phyloP scores from a whole-genome alignment of 1,139 yeast genomes.

The Pichia sp. region DNA sequence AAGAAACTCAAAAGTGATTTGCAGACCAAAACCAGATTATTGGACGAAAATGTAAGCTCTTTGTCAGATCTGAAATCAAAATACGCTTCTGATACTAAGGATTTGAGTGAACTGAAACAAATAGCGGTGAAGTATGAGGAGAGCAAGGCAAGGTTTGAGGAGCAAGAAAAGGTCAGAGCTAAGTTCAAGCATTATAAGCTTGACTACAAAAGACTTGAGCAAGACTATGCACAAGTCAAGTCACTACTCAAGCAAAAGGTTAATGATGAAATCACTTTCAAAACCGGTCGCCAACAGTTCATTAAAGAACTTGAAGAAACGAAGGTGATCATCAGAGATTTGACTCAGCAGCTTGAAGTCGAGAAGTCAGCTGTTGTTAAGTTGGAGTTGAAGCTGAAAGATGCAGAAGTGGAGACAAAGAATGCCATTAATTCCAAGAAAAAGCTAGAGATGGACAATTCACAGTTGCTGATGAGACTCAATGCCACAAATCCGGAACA shows the following conservation, averaged over 20 bases:
- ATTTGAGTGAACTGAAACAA: neutral
- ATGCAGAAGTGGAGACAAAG: slow-evolving; percentile 36
- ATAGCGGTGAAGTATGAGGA: slow-evolving; percentile 13
- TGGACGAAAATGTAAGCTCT: neutral
- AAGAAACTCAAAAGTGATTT: slow-evolving; percentile 1
- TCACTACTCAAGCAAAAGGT: slow-evolving; percentile 31
- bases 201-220: slow-evolving; percentile 32
- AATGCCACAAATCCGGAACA: slow-evolving; percentile 34
- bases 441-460: slow-evolving; percentile 24
- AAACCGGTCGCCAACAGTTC: slow-evolving; percentile 33
- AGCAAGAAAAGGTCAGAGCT: slow-evolving; percentile 19
- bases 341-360: slow-evolving; percentile 23
- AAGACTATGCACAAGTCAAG: too few species aligned
- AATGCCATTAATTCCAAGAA: slow-evolving; percentile 27
- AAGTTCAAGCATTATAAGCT: slow-evolving; percentile 32
- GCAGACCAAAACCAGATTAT: neutral
- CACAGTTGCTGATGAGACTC: slow-evolving; percentile 25
- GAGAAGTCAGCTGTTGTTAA: slow-evolving; percentile 20
- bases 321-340: slow-evolving; percentile 20
- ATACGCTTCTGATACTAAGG: neutral
- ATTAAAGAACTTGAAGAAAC: slow-evolving; percentile 29
- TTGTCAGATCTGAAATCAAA: slow-evolving; percentile 1
- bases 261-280: slow-evolving; percentile 34
- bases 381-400: slow-evolving; percentile 18
- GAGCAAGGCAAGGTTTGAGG: slow-evolving; percentile 17